Evolutionary conservation across 1,139 yeast genomes (phyloP).

Genomic region (Casaregolazyma suthepensis): DNA sequence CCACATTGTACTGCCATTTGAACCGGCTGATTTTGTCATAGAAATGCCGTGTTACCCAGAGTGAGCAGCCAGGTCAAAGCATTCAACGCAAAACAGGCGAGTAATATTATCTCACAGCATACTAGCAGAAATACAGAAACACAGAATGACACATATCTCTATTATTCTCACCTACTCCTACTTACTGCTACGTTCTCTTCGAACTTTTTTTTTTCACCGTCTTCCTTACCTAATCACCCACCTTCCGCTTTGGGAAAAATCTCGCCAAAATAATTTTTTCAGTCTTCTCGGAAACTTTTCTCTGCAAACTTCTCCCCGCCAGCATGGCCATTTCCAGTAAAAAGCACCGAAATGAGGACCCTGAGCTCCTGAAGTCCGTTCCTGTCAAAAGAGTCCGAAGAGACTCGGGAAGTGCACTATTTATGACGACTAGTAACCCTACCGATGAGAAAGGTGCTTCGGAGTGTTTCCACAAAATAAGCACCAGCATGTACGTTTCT

Average conservation of each 20-base stretch:
- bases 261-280: neutral
- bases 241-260: neutral
- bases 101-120: too few relatives aligned
- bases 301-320: neutral
- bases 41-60: too few relatives aligned
- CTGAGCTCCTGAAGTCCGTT: conserved; percentile 11
- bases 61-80: too few relatives aligned
- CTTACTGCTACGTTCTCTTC: too few relatives aligned
- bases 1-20: too few relatives aligned
- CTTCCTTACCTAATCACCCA: too few relatives aligned
- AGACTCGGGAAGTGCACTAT: conserved; percentile 5
- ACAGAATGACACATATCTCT: too few relatives aligned
- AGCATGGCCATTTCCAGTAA: conserved; percentile 6
- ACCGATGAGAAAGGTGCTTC: conserved; percentile 33
- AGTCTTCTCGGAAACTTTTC: neutral
- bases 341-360: conserved; percentile 4
- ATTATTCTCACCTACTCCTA: too few relatives aligned
- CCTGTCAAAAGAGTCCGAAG: conserved; percentile 12
- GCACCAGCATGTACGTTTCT: conserved; percentile 68
- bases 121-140: too few relatives aligned
- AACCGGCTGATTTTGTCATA: too few relatives aligned
- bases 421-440: conserved; percentile 24
- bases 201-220: too few relatives aligned
- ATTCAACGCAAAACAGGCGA: too few relatives aligned
- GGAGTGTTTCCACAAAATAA: conserved; percentile 60